Conservation (phyloP, 192 early-diverging fungal species). For the Linnemannia schmuckeri region DNA sequence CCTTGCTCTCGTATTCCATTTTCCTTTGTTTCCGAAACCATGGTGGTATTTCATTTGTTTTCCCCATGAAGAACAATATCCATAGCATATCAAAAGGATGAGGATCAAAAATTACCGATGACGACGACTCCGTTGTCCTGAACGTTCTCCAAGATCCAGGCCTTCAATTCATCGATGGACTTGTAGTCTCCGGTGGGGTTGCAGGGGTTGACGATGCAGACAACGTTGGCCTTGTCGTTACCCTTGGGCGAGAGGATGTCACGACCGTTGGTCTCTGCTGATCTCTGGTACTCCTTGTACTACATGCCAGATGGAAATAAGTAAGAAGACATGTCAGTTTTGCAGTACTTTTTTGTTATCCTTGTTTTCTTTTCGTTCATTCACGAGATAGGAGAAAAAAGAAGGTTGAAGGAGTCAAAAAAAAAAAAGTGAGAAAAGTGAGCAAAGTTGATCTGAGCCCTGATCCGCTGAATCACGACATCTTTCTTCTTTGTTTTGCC, state of each 20-base stretch:
- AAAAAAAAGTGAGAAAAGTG: not conserved
- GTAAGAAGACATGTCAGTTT: not conserved
- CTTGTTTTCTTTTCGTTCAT: not conserved
- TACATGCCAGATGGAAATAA: slow-evolving; percentile 28
- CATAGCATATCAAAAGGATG: not conserved
- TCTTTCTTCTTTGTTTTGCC: not conserved
- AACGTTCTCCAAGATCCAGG: slow-evolving; percentile 82
- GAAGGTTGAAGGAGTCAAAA: not conserved
- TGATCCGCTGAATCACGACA: slow-evolving; percentile 3
- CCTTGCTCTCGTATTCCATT: no score
- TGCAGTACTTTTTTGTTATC: not conserved
- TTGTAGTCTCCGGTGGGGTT: slow-evolving; percentile 93
- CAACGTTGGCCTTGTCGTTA: slow-evolving; percentile 73
- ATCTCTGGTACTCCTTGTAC: slow-evolving; percentile 94
- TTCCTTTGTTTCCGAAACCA: no score
- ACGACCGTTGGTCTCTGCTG: slow-evolving; percentile 81
- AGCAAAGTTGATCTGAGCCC: slow-evolving; percentile 2
- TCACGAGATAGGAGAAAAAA: slow-evolving; percentile 4
- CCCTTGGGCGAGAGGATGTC: slow-evolving; percentile 72
- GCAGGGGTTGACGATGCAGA: slow-evolving; percentile 93
- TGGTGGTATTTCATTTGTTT: no score
- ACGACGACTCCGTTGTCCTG: slow-evolving; percentile 84
- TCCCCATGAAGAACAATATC: not conserved
- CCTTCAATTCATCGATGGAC: slow-evolving; percentile 77
- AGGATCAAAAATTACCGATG: slow-evolving; percentile 67